Base-by-base conservation (phyloP, 2,329 filamentous ascomycete genomes). In the Pseudogymnoascus sp. region DNA sequence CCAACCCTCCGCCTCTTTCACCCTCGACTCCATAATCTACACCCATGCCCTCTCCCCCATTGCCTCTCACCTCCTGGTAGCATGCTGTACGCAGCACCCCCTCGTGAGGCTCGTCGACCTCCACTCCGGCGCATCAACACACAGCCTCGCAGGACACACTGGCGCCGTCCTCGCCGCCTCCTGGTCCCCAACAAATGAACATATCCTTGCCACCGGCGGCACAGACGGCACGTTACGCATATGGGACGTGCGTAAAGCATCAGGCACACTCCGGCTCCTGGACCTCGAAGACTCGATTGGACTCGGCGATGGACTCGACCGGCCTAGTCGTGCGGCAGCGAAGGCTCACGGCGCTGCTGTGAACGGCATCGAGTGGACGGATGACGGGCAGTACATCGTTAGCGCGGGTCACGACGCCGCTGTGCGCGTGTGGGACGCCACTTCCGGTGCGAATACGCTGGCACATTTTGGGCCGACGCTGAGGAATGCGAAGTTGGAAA, bases 51-150 rank as follows among this genome's bases (percentile, higher is more conserved):
- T 90, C 26, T 96, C 92, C 0, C 83, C 87, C 43, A 78, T 93
- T 64, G 83, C 91, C 63, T 78, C 84, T 61, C 82, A 92, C 70
- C 80, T 96, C 0, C 82, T 96, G 3, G 89, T 97, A 8, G 92
- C 93, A 8, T 95, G 91, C 70, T 93, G 90, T 0, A 96, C 92
- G 0, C 91, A 96, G 67, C 87, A 95, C 72, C 90, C 91, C 6
- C 83, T 89, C 26, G 89, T 96, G 12, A 87, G 92, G 14, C 83
- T 98, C 6, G 85, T 97, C 5, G 93, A 98, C 72, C 81, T 97
- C 35, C 89, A 90, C 61, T 93, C 92, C 0, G 91, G 91, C 2
- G 84, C 91, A 14, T 85, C 83, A 59, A 87, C 89, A 1, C 89
- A 92, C 71, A 85, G 87, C 1, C 79, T 93, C 31, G 82, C 88